Evolutionary conservation across 2,329 filamentous ascomycete genomes (phyloP).

Genomic region (Diaporthe citrichinensis): DNA sequence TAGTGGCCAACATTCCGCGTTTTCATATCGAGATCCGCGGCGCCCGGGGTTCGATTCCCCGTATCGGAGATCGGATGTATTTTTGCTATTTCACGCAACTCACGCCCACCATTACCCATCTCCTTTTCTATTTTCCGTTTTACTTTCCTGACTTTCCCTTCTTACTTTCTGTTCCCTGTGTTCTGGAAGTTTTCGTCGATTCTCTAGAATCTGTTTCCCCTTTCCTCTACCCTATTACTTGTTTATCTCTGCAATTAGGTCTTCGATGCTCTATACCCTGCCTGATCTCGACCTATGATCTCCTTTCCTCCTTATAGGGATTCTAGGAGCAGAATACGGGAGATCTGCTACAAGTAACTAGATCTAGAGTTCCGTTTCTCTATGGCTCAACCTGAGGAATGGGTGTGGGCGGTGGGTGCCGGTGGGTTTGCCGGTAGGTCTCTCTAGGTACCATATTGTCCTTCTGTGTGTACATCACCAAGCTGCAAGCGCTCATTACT

Average conservation of each 20-base stretch:
- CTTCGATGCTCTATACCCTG: neutral
- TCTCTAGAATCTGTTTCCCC: neutral
- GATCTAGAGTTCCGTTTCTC: neutral
- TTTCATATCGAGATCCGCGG: slow-evolving; percentile 40
- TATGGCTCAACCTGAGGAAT: neutral
- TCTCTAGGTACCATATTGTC: neutral
- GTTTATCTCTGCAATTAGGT: neutral
- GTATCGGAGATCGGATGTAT: slow-evolving; percentile 42
- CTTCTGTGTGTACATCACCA: neutral
- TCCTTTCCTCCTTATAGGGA: neutral
- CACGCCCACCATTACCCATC: neutral
- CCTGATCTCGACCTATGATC: neutral
- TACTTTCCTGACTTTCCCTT: neutral
- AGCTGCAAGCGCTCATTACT: neutral
- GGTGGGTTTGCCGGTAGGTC: neutral
- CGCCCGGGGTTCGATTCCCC: slow-evolving; percentile 46
- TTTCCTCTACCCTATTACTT: neutral
- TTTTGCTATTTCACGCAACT: neutral
- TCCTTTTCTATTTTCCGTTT: neutral
- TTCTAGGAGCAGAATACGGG: neutral
- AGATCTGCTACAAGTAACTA: neutral
- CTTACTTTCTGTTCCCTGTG: neutral
- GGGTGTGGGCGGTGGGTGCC: neutral
- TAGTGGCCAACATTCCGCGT: slow-evolving; percentile 43
- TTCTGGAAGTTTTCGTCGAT: neutral